Base-by-base conservation (phyloP, 805 yeast genomes). In the Saccharomycopsis sp. region DNA sequence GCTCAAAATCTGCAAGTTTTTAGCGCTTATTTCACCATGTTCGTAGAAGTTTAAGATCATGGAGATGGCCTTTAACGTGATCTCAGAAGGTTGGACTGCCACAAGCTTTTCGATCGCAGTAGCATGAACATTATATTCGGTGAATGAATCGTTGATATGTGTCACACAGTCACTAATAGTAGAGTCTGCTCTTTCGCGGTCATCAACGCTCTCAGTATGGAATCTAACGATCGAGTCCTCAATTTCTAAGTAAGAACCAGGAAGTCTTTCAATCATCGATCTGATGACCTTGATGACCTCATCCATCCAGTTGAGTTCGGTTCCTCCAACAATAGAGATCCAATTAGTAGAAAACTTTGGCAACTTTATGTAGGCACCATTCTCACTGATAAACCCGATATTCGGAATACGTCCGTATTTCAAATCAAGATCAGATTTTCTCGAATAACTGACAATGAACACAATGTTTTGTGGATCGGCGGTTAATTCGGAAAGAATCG, bases 321-420 rank as follows among this genome's bases (percentile, higher is more conserved):
- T 80, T 61, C 81, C 82, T 58, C 82, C 80, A 34, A 83, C 81
- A 22, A 86, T 75, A 1, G 86, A 77, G 53, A 79, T 71, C 96
- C 96, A 89, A 12, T 75, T 71, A 17, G 20, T 52, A 70, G 25
- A 74, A 63, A 69, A 66, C 20, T 80, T 77, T 15, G 79, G 78
- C 19, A 82, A 66, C 68, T 80, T 84, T 38, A 93, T 77, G 66
- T 80, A 89, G 0, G 90, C 96, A 42, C 98, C 98, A 67, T 86
- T 85, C 70, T 92, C 98, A 0, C 97, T 96, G 62, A 93, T 84
- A 56, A 93, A 74, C 0, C 97, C 97, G 34, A 92, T 67, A 47
- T 82, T 81, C 1, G 86, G 82, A 2, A 83, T 78, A 64, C 89
- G 79, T 19, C 86, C 77, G 72, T 85, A 91, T 56, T 83, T 72